Conservation (phyloP, 805 yeast species). For the Ascoidea rubescens region DNA sequence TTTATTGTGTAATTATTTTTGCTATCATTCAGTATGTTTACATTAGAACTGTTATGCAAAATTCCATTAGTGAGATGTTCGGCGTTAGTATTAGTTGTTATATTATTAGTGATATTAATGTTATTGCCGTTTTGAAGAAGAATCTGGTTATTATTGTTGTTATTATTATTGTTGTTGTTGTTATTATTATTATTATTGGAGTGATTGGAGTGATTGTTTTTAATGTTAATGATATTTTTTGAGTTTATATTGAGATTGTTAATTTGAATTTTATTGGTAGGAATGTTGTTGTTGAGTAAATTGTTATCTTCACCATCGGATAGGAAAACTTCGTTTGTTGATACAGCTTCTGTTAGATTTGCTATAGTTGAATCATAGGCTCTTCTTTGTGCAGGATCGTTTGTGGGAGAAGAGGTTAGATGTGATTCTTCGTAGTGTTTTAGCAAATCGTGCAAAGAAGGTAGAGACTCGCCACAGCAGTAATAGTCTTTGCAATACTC, state of each 20-base stretch:
- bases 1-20: constrained; percentile 2
- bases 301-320: constrained; percentile 15
- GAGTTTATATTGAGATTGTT: constrained; percentile 2
- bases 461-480: constrained; percentile 87
- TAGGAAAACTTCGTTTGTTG: constrained; percentile 85
- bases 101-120: background rate
- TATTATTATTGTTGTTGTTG: constrained; percentile 12
- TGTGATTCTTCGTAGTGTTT: constrained; percentile 96
- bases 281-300: constrained; percentile 1
- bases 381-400: constrained; percentile 25
- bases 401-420: constrained; percentile 42
- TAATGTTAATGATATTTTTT: constrained; percentile 9
- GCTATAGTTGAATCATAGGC: constrained; percentile 23
- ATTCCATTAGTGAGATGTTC: constrained; percentile 1
- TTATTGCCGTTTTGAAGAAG: background rate
- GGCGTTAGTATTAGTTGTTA: background rate
- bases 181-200: constrained; percentile 14
- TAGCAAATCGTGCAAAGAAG: constrained; percentile 84
- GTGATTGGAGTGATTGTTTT: constrained; percentile 15
- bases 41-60: constrained; percentile 6
- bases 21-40: constrained; percentile 11
- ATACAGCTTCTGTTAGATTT: constrained; percentile 71
- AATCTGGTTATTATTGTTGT: constrained; percentile 9
- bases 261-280: too few relatives aligned
- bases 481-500: constrained; percentile 93